Base-by-base conservation (phyloP, 2,329 filamentous ascomycete genomes). In the Taxawa tesnikishii region DNA sequence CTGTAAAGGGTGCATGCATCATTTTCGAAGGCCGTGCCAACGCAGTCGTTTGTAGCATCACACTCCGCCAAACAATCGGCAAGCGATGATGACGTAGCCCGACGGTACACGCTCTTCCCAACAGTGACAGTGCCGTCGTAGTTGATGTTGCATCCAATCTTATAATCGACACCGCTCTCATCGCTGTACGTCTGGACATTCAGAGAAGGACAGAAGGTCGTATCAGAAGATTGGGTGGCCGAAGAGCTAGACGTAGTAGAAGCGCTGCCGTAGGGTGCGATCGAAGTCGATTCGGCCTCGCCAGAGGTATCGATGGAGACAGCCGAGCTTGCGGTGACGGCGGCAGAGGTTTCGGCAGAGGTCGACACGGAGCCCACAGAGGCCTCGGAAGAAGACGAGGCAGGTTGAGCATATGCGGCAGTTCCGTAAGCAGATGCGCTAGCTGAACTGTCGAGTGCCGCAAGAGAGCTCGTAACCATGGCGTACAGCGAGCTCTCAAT, bases 191-290 rank as follows among this genome's bases (percentile, higher is more conserved):
- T 16, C 9, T 10, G 11, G 15, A 5, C 27, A 29, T 14, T 15
- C n/a, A 29, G 8, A 17, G 8, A 15, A 8, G 27, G 27, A 17
- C 27, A 29, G 15, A 15, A 29, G 15, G 27, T 6, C 9, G 2
- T 17, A 8, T 15, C 15, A n/a, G 27, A 29, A 10, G 27, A 15
- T 14, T 7, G 8, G 15, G 27, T 15, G 15, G 27, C n/a, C 3
- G 27, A 15, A 17, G 31, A 19, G 9, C 32, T 24, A 30, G 30
- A 18, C 12, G 27, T 37, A 24, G 35, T 30, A 13, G 35, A 33
- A 8, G 13, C 14, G 12, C 26, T 33, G 15, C 30, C 35, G 13
- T 30, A 28, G 10, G 32, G 25, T 7, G 31, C 31, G 8, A 23
- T n/a, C 19, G 19, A 23, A n/a, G 8, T 23, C 8, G 19, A 8